Evolutionary conservation across 164 flowering plant species (phyloP).

Genomic region (Houttuynia cordata): DNA sequence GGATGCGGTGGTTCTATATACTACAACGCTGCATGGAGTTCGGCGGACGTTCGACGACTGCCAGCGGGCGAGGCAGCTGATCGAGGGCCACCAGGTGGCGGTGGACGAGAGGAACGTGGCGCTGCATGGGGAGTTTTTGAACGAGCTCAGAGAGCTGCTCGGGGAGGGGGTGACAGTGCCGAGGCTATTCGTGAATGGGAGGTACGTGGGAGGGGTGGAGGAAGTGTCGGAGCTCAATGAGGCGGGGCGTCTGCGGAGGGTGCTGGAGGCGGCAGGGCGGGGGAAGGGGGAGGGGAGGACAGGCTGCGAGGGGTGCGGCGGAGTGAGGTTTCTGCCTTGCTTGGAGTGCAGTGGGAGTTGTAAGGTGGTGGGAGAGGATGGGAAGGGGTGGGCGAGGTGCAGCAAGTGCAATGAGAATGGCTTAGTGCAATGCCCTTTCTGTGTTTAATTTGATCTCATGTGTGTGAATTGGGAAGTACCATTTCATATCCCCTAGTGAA

Average conservation of each 20-base stretch:
- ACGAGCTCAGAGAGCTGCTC: slow-evolving; percentile 43
- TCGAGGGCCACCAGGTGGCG: slow-evolving; percentile 50
- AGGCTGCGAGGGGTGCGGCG: slow-evolving; percentile 83
- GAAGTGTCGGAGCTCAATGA: slow-evolving; percentile 68
- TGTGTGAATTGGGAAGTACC: too few species aligned
- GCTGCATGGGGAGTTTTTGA: slow-evolving; percentile 47
- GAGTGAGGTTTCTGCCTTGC: slow-evolving; percentile 80
- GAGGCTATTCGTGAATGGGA: slow-evolving; percentile 76
- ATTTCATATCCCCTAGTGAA: too few species aligned
- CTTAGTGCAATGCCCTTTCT: too few species aligned
- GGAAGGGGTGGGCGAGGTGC: too few species aligned
- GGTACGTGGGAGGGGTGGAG: slow-evolving; percentile 77
- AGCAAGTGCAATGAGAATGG: too few species aligned
- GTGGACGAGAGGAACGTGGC: slow-evolving; percentile 85
- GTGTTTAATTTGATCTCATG: too few species aligned
- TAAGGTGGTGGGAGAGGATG: too few species aligned
- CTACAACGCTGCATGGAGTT: slow-evolving; percentile 82
- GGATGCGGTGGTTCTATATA: slow-evolving; percentile 59
- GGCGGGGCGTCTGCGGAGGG: slow-evolving; percentile 41
- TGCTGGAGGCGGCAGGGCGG: slow-evolving; percentile 51
- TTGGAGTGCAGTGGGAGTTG: slow-evolving; percentile 88
- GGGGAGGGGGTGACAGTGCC: slow-evolving; percentile 52
- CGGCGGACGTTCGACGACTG: slow-evolving; percentile 81
- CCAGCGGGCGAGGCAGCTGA: slow-evolving; percentile 25
- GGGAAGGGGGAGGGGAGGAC: slow-evolving; percentile 46